phyloP scores from a whole-genome alignment of 805 yeast species.

The Schizosaccharomyces octosporus region DNA sequence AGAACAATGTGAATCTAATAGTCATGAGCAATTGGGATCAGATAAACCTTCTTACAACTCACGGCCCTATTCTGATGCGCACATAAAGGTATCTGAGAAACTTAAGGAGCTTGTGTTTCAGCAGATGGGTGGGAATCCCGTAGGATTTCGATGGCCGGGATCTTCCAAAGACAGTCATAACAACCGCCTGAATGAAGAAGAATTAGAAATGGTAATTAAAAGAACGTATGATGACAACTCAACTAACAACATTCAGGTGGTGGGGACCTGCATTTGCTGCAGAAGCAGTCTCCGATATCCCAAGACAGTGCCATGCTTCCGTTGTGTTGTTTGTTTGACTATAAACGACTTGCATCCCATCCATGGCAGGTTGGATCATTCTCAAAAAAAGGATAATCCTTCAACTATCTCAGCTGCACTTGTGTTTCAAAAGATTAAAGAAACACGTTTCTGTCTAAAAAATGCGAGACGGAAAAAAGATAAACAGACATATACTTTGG shows the following conservation, averaged over 20 bases:
- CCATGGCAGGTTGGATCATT: too few species aligned
- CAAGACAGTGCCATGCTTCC: constrained; percentile 14
- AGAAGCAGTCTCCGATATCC: constrained; percentile 11
- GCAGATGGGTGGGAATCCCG: background rate
- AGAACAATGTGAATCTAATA: too few species aligned
- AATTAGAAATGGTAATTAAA: too few species aligned
- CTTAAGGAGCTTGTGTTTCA: background rate
- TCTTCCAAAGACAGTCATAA: too few species aligned
- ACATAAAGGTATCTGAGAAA: background rate
- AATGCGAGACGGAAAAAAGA: too few species aligned
- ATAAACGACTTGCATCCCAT: constrained; percentile 8
- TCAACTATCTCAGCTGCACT: constrained; percentile 23
- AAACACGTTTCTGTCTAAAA: too few species aligned
- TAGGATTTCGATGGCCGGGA: background rate
- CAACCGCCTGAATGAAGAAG: too few species aligned
- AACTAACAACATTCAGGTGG: background rate
- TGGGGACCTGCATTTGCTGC: constrained; percentile 11
- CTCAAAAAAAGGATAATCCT: constrained; percentile 20
- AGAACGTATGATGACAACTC: background rate
- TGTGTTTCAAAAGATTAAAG: constrained; percentile 7
- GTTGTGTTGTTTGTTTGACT: constrained; percentile 32
- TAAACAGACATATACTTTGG: background rate
- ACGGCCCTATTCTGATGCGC: background rate
- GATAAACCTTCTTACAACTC: background rate
- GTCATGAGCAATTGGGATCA: background rate